Base-by-base conservation (phyloP, 2,329 filamentous ascomycete genomes). In the Neofusicoccum sp. region DNA sequence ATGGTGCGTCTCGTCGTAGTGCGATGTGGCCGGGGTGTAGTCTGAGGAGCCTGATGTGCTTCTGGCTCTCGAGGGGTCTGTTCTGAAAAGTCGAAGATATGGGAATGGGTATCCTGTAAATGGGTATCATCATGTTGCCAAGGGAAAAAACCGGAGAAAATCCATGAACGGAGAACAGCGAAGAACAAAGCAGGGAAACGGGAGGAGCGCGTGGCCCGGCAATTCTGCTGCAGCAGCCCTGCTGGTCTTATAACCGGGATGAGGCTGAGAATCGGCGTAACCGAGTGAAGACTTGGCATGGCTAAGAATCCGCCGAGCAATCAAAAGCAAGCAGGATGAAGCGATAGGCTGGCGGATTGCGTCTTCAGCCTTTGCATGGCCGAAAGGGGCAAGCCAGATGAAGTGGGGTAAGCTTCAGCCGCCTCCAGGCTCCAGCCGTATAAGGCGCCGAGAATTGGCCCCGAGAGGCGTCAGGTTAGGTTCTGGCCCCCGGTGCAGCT, bases 71-170 rank as follows among this genome's bases (percentile, higher is more conserved):
- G 31, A 58, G 54, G 1, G 54, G 41, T 6, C 22, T 5, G 54
- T 58, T 29, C 8, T 43, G 39, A n/a, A 58, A 58, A 3, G 54
- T 58, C 3, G 54, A 58, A 7, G 41, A 36, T 22, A 58, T 31
- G 3, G 54, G 54, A 36, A 58, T 41, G 4, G 54, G 29, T 11
- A 43, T 8, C n/a, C 45, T 39, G 41, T 58, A 58, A 36, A 58
- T 44, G 54, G 54, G 54, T 58, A 58, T 58, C 54, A 58, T 58
- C 54, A 58, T 58, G 54, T 31, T 31, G 54, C 12, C 16, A 22
- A 33, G 4, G 11, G 7, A 14, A 33, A 43, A 41, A 44, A 16
- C n/a, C 49, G 49, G 34, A 12, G 9, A n/a, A 54, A 54, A 28
- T 11, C 49, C 37, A 28, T 14, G 11, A 56, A 33, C 22, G 41